Conservation (phyloP, 2,329 filamentous ascomycete genomes). For the Endoconidiophora laricicola region DNA sequence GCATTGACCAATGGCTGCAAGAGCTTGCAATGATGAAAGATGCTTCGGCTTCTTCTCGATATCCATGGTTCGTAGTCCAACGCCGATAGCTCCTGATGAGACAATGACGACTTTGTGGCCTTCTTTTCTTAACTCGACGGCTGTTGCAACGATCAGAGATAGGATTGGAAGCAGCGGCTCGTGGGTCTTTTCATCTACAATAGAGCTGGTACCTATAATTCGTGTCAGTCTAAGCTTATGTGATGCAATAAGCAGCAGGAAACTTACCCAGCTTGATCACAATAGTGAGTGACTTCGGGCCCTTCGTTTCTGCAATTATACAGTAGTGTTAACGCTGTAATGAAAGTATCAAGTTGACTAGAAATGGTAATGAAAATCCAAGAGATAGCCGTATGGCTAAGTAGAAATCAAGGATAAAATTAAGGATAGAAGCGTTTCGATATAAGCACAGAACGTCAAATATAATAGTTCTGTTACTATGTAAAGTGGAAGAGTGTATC, state of each 20-base stretch:
- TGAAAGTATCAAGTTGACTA: too few species aligned
- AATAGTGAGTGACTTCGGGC: constrained; percentile 49
- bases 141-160: constrained; percentile 85
- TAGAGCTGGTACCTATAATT: constrained; percentile 78
- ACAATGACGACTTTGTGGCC: constrained; percentile 91
- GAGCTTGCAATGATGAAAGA: constrained; percentile 75
- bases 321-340: too few species aligned
- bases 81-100: constrained; percentile 91
- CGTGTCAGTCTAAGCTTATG: constrained; percentile 15
- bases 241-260: constrained; percentile 8
- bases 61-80: constrained; percentile 81
- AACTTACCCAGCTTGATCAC: constrained; percentile 74
- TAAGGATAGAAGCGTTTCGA: too few species aligned
- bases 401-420: too few species aligned
- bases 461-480: too few species aligned
- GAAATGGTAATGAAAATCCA: too few species aligned
- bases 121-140: constrained; percentile 70
- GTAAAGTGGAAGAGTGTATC: too few species aligned
- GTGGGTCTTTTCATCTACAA: constrained; percentile 89
- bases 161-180: constrained; percentile 84
- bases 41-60: constrained; percentile 77
- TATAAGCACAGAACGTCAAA: too few species aligned
- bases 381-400: too few species aligned
- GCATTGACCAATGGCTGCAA: constrained; percentile 92
- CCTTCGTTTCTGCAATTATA: constrained; percentile 40